Evolutionary conservation across 257 asterid species (phyloP), one percentile per base, ranked within the genome.

Genomic region (Nicotiana knightiana): DNA sequence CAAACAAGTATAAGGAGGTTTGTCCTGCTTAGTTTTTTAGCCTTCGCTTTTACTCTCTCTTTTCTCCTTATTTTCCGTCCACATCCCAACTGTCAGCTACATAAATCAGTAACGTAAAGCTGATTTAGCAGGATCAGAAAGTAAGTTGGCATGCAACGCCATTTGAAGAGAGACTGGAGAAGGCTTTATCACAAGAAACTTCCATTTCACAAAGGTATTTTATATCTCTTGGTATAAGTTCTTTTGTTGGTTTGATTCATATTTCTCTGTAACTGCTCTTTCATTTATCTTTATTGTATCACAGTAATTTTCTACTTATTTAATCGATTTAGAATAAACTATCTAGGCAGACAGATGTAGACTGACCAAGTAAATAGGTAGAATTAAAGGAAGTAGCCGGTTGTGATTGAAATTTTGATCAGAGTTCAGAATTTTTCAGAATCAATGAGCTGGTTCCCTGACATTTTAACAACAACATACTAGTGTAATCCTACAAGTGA

Each of bases 81-180:
- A 48, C 24, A 73, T 73, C 15, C 8, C 43, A 70, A 39, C 71
- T 85, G 9, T 54, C 11, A 58, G 86, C 94, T 18, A 18, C 77
- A 10, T 28, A 17, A 54, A n/a, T 15, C 39, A 12, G 12, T 9
- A 55, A 21, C 17, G 11, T 70, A 9, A 81, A 81, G 37, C 85
- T 32, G 33, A 9, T 5, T 70, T 37, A 3, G 70, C 84, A 88
- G 91, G 91, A 88, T 65, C 91, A 95, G 85, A 95, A 93, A 85
- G 97, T 95, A 39, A 95, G 91, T 84, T 95, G 98, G 98, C 99
- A 95, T 73, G 97, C 98, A 46, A 93, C 97, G 17, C 96, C 99
- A 65, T 95, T 95, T 80, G 98, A 92, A 84, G 99, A 95, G 94
- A 93, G 99, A 85, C 89, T 95, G 35, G 98, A 95, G 84, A 95